Evolutionary conservation across 305 asterid genomes (phyloP), one percentile per base, ranked within the genome.

Genomic region (Fraxinus floribunda): DNA sequence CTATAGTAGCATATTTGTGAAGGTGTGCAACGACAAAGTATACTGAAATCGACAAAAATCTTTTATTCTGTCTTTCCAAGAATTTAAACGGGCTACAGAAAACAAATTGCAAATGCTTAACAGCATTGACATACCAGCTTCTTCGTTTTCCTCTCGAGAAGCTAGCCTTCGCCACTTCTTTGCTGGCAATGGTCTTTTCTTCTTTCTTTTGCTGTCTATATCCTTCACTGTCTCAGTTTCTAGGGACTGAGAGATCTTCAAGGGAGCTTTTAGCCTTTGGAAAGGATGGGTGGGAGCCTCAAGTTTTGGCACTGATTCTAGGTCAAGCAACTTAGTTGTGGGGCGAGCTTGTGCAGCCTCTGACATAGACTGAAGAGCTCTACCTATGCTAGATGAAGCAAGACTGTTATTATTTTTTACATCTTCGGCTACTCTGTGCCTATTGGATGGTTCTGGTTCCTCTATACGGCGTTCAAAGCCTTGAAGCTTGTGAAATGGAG

Each of bases 401-500:
- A 88, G 89, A 82, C 86, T 92, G 73, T 83, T 86, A 74, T 72
- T 81, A 73, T 80, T 87, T 78, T 76, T 86, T 64, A 82, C 83
- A 52, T 80, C 87, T 79, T 86, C 92, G 7, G 79, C 81, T 76
- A n/a, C 78, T 79, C 78, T 79, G 6, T 83, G 88, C 81, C 89
- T 85, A 80, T 86, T 89, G 57, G 95, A 91, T 83, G 93, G 84
- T 68, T 88, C 95, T 60, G 93, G 90, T 75, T 90, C 93, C 91
- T 93, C 90, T 82, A 95, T 89, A 80, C 95, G 90, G 32, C 98
- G 98, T 87, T 95, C 99, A 83, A 91, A 95, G 74, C 99, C 99
- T 87, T 90, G 92, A 85, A 95, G 97, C 90, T 86, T 91, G 93
- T 94, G 98, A 88, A 95, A 95, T 78, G 99, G 99, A 75, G 99